These are phyloP conservation scores for Botryotinia calthae DNA, from an alignment of 2,329 filamentous ascomycete genomes.

Conservation along the genomic window DNA sequence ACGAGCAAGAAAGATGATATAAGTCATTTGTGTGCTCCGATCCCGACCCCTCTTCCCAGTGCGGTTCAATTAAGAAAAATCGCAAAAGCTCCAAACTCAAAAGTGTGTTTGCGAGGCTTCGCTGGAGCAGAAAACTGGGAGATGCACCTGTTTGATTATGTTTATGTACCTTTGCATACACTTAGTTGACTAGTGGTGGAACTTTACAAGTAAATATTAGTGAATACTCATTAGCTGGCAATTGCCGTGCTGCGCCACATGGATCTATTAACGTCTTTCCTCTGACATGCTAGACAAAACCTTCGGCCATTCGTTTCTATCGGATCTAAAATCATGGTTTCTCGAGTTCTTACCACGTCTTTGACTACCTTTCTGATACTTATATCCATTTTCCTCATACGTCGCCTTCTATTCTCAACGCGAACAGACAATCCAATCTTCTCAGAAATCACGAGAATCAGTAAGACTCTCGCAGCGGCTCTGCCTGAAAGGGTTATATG, in stretches of 20 bases:
- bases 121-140: neutral
- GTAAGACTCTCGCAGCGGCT: neutral
- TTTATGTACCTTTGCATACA: neutral
- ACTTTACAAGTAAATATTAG: neutral
- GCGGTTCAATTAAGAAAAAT: too few species aligned
- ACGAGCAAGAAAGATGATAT: neutral
- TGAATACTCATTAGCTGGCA: neutral
- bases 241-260: neutral
- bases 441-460: neutral
- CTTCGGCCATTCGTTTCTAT: neutral
- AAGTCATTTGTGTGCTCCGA: neutral
- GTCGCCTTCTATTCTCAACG: neutral
- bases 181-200: neutral
- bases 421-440: neutral
- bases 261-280: neutral
- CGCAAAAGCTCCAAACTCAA: neutral
- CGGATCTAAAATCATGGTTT: neutral
- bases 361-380: neutral
- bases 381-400: neutral
- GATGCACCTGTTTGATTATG: neutral
- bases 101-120: neutral
- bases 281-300: neutral
- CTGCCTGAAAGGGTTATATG: neutral
- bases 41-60: neutral
- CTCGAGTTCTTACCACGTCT: neutral